phyloP scores from a whole-genome alignment of 2,329 filamentous ascomycete genomes.

The Mollisia scopiformis region DNA sequence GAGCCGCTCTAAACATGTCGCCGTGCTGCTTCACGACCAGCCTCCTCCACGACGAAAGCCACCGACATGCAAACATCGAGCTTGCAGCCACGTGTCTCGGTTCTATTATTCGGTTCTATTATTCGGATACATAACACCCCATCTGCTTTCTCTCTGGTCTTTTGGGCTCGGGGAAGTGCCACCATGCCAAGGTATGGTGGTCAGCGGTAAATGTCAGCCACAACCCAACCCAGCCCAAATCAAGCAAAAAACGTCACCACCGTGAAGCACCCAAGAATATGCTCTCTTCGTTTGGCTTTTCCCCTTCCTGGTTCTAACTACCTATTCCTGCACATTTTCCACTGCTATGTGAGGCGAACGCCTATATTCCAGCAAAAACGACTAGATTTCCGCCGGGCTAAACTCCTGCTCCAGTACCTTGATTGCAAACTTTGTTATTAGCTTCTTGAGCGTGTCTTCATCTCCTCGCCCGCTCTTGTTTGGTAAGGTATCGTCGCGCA shows the following conservation, averaged over 20 bases:
- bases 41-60: no score
- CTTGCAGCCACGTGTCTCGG: no score
- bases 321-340: constrained; percentile 1
- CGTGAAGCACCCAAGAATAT: constrained; percentile 14
- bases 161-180: no score
- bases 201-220: no score
- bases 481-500: background rate
- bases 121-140: no score
- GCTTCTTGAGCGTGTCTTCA: constrained; percentile 5
- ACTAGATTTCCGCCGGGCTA: constrained; percentile 13
- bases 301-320: constrained; percentile 6
- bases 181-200: no score
- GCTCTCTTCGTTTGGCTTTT: constrained; percentile 15
- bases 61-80: no score
- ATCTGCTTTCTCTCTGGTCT: no score
- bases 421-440: constrained; percentile 11
- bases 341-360: constrained; percentile 3
- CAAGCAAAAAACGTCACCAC: constrained; percentile 3
- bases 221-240: no score
- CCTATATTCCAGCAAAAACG: constrained; percentile 12
- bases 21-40: no score
- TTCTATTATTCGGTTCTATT: no score
- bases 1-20: no score
- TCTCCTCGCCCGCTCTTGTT: constrained; percentile 8
- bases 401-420: constrained; percentile 15